These are phyloP conservation scores for Cymbopogon flexuosus DNA, from an alignment of 202 grass and related monocot species.

Conservation along the genomic window DNA sequence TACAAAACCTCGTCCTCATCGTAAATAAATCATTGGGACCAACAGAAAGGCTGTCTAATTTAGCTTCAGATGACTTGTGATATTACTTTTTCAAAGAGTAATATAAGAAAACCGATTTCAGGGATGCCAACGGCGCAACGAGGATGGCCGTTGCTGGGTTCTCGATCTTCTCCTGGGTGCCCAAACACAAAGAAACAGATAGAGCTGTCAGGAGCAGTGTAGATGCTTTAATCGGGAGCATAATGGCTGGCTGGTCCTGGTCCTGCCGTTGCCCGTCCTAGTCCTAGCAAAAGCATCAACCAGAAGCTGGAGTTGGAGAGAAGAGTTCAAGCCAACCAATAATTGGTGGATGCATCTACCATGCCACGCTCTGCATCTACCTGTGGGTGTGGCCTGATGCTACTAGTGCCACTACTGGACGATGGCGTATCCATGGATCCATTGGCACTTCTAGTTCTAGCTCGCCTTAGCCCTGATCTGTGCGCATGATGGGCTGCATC, in stretches of 20 bases:
- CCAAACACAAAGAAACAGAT: not conserved
- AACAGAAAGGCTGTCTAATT: not conserved
- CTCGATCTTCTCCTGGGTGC: not conserved
- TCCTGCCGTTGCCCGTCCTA: not conserved
- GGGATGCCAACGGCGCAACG: too few relatives aligned
- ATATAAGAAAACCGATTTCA: not conserved
- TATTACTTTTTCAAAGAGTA: too few relatives aligned
- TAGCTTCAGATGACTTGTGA: not conserved
- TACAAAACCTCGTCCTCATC: not conserved
- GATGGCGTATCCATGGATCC: not conserved
- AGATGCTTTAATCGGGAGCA: not conserved
- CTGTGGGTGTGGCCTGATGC: not conserved
- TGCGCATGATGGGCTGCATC: too few relatives aligned
- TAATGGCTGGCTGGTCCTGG: slow-evolving; percentile 16
- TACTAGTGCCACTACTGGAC: not conserved
- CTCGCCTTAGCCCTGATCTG: not conserved
- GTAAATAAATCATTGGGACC: not conserved
- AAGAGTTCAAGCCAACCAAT: not conserved
- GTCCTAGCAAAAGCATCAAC: not conserved
- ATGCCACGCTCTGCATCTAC: not conserved
- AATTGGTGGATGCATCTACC: slow-evolving; percentile 1
- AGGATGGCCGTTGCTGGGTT: not conserved
- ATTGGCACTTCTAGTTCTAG: not conserved
- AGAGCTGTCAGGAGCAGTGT: not conserved
- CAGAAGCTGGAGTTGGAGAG: not conserved